A percentile compares a stretch with the other conserved stretches of the same genome.
Evolutionary conservation across 2,329 filamentous ascomycete genomes (phyloP).

Genomic region (Curvularia eragrostidis): DNA sequence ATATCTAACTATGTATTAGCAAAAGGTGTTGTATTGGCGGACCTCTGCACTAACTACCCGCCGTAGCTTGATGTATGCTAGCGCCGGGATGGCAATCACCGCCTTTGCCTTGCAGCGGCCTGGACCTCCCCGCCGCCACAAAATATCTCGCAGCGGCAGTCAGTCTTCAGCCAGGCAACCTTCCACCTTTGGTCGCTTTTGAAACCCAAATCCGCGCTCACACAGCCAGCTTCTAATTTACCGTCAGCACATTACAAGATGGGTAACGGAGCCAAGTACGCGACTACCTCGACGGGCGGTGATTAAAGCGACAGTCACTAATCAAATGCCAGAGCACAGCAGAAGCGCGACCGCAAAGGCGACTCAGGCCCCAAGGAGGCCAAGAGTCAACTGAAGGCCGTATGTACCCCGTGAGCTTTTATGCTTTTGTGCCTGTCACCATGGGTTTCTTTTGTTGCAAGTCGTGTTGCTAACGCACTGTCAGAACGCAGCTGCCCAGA

Average conservation of each 20-base stretch:
- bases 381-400: conserved; percentile 48
- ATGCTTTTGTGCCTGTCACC: background rate
- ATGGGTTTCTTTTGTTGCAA: background rate
- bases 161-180: conserved; percentile 16
- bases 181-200: conserved; percentile 16
- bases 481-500: conserved; percentile 75
- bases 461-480: conserved; percentile 5
- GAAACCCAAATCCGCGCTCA: conserved; percentile 15
- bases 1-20: too few species aligned
- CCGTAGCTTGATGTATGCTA: conserved; percentile 19
- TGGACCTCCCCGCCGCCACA: conserved; percentile 30
- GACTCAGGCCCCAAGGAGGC: conserved; percentile 42
- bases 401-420: conserved; percentile 18
- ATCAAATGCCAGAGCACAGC: conserved; percentile 42
- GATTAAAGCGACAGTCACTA: conserved; percentile 18
- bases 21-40: too few species aligned
- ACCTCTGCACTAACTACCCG: too few species aligned
- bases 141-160: conserved; percentile 33
- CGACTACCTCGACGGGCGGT: background rate
- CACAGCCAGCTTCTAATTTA: conserved; percentile 23
- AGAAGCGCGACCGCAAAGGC: conserved; percentile 49
- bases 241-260: conserved; percentile 31
- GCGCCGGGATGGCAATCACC: conserved; percentile 15
- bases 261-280: conserved; percentile 51
- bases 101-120: conserved; percentile 20